Evolutionary conservation across 768 basidiomycete species (phyloP).

Genomic region (Auricularia sp.): DNA sequence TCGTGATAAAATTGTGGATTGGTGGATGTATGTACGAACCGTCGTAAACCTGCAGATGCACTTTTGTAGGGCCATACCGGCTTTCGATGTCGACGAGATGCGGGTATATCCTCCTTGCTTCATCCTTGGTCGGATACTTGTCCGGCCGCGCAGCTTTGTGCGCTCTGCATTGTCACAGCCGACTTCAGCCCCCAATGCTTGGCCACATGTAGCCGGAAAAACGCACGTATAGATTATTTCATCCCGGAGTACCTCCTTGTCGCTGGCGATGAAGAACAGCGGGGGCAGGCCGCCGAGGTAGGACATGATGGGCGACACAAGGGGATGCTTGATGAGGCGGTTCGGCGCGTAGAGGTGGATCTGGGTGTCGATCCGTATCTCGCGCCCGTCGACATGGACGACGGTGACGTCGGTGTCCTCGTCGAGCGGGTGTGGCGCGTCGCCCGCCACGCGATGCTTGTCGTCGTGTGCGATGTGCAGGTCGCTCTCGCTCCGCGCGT

Average conservation of each 20-base stretch:
- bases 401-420: slow-evolving; percentile 35
- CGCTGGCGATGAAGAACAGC: slow-evolving; percentile 71
- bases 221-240: slow-evolving; percentile 71
- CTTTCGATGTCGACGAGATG: background rate
- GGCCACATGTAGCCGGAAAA: too few species aligned
- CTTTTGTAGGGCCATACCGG: slow-evolving; percentile 33
- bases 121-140: slow-evolving; percentile 50
- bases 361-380: slow-evolving; percentile 38
- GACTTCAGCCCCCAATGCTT: too few species aligned
- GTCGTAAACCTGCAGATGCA: slow-evolving; percentile 91
- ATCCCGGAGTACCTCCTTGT: slow-evolving; percentile 86
- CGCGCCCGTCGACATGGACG: slow-evolving; percentile 33
- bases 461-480: background rate
- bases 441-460: background rate
- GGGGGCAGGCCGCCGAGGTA: slow-evolving; percentile 84
- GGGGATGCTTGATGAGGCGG: slow-evolving; percentile 51
- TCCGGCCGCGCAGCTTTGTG: slow-evolving; percentile 87
- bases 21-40: slow-evolving; percentile 30
- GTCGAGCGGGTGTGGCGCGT: background rate
- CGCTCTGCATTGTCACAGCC: slow-evolving; percentile 27
- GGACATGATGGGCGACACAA: slow-evolving; percentile 73
- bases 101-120: slow-evolving; percentile 22
- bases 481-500: background rate
- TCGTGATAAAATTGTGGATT: slow-evolving; percentile 2
- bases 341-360: slow-evolving; percentile 85